These are phyloP conservation scores for Pneumocystis oryctolagi DNA, from an alignment of 1,139 yeast genomes.

Conservation along the genomic window DNA sequence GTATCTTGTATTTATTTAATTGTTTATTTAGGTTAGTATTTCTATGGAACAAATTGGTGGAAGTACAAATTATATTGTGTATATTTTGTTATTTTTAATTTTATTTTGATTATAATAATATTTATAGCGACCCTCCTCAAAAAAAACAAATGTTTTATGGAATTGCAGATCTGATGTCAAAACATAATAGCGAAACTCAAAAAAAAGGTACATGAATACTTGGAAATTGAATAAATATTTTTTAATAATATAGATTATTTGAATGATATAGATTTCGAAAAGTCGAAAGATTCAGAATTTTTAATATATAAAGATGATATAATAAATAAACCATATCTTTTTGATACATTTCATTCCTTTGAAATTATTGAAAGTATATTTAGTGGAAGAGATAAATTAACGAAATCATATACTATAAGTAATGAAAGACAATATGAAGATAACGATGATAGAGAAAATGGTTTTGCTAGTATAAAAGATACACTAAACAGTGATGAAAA, in stretches of 20 bases:
- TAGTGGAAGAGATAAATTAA: constrained; percentile 48
- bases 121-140: constrained; percentile 1
- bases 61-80: constrained; percentile 4
- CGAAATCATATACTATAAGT: neutral
- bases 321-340: constrained; percentile 67
- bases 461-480: neutral
- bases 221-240: constrained; percentile 1
- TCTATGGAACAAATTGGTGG: neutral
- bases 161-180: constrained; percentile 23
- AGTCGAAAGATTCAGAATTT: constrained; percentile 6
- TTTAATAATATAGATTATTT: constrained; percentile 3
- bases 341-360: constrained; percentile 58
- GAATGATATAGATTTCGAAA: constrained; percentile 1
- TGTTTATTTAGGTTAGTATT: neutral
- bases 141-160: constrained; percentile 24
- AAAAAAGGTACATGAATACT: neutral
- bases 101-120: neutral
- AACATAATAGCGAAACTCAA: constrained; percentile 11
- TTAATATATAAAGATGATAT: constrained; percentile 45
- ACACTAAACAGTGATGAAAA: neutral
- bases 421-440: neutral
- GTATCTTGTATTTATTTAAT: neutral
- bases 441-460: neutral
- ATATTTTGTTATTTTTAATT: constrained; percentile 1
- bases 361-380: constrained; percentile 65